phyloP scores from a whole-genome alignment of 2,329 filamentous ascomycete genomes.

The Endoconidiophora polonica region DNA sequence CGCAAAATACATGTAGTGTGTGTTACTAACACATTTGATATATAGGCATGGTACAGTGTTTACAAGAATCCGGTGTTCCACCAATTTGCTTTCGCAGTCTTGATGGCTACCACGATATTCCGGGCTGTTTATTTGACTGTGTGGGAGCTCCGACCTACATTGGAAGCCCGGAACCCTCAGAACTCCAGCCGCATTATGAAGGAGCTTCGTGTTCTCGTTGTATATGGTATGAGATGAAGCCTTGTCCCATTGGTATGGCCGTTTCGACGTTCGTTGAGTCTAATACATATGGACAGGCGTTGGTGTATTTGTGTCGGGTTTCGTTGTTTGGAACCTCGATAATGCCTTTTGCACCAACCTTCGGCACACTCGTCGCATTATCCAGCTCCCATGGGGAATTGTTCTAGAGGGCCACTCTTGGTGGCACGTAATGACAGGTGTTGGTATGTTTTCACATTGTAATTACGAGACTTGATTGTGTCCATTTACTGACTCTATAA shows the following conservation, averaged over 20 bases:
- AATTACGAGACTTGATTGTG: neutral
- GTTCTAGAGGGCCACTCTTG: constrained; percentile 42
- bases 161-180: constrained; percentile 27
- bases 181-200: constrained; percentile 33
- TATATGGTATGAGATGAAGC: constrained; percentile 24
- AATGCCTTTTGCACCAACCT: constrained; percentile 56
- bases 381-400: constrained; percentile 67
- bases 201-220: constrained; percentile 64
- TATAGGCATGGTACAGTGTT: constrained; percentile 48
- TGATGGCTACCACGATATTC: constrained; percentile 54
- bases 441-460: constrained; percentile 29
- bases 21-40: neutral
- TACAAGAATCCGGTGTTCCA: constrained; percentile 72
- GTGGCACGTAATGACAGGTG: constrained; percentile 67
- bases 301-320: constrained; percentile 55
- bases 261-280: neutral
- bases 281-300: constrained; percentile 31
- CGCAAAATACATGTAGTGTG: too few relatives aligned
- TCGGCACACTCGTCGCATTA: constrained; percentile 44
- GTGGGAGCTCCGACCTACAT: constrained; percentile 27
- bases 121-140: constrained; percentile 64
- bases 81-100: constrained; percentile 57
- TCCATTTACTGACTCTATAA: neutral
- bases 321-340: constrained; percentile 63
- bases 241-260: neutral